Conservation (phyloP, 2,329 filamentous ascomycete species). For the Fusarium sp. region DNA sequence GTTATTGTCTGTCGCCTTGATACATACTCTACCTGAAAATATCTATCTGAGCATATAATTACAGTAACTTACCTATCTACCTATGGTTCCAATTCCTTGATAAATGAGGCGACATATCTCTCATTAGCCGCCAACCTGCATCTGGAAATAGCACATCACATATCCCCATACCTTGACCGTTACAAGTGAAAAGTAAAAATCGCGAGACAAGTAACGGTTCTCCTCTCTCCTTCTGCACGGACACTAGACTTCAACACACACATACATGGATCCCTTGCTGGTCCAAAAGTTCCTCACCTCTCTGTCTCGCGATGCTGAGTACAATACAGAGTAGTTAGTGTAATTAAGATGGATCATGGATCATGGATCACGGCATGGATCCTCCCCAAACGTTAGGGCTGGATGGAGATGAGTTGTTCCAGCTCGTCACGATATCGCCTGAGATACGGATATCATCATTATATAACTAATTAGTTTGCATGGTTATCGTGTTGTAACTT, state of each 20-base stretch:
- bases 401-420: conserved; percentile 10
- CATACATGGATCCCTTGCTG: conserved; percentile 29
- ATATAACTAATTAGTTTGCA: conserved; percentile 6
- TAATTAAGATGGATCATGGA: neutral
- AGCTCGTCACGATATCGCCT: conserved; percentile 17
- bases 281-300: conserved; percentile 26
- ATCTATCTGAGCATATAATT: neutral
- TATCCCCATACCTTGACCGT: conserved; percentile 8
- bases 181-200: conserved; percentile 1
- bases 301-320: neutral
- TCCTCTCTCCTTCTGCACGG: conserved; percentile 15
- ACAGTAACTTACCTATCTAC: neutral
- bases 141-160: conserved; percentile 13
- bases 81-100: neutral
- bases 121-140: neutral
- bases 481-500: conserved; percentile 26
- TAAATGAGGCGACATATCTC: conserved; percentile 5
- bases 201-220: conserved; percentile 26
- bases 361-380: neutral
- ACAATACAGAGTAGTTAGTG: neutral
- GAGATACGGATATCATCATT: conserved; percentile 21
- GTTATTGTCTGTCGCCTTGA: neutral
- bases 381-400: conserved; percentile 23
- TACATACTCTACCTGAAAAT: neutral
- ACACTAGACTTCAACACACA: conserved; percentile 8